Evolutionary conservation across 129 eudicot genomes (phyloP).

Genomic region (Pulicaria dysenterica): DNA sequence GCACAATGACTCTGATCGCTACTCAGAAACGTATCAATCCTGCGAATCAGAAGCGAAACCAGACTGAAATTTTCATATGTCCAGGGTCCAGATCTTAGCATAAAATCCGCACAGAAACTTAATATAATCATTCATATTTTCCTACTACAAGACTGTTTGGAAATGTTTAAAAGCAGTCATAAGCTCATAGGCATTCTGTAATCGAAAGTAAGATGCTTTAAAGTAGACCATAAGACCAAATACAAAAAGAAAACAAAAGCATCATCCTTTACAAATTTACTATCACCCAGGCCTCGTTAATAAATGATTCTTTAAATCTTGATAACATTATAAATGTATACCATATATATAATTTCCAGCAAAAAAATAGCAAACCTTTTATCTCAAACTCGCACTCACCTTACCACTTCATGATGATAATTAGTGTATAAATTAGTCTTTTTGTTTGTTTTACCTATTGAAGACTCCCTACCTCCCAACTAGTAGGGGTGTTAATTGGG

Average conservation of each 20-base stretch:
- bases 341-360: too few species aligned
- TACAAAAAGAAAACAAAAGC: not conserved
- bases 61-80: not conserved
- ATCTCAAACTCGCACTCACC: too few species aligned
- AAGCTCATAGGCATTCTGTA: conserved; percentile 3
- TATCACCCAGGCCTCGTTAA: not conserved
- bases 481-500: too few species aligned
- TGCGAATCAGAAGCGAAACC: conserved; percentile 39
- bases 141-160: conserved; percentile 6
- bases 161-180: conserved; percentile 16
- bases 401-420: too few species aligned
- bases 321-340: not conserved
- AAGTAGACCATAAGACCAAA: not conserved
- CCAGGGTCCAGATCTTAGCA: conserved; percentile 4
- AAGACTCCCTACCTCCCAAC: too few species aligned
- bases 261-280: not conserved
- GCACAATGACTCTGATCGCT: conserved; percentile 94
- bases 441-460: too few species aligned
- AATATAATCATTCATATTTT: not conserved
- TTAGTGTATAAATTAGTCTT: too few species aligned
- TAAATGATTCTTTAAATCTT: not conserved
- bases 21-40: conserved; percentile 78
- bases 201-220: not conserved
- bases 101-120: conserved; percentile 8
- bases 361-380: too few species aligned